phyloP scores from a whole-genome alignment of 352 stramenopile genomes.

The Globisporangium spiculum region DNA sequence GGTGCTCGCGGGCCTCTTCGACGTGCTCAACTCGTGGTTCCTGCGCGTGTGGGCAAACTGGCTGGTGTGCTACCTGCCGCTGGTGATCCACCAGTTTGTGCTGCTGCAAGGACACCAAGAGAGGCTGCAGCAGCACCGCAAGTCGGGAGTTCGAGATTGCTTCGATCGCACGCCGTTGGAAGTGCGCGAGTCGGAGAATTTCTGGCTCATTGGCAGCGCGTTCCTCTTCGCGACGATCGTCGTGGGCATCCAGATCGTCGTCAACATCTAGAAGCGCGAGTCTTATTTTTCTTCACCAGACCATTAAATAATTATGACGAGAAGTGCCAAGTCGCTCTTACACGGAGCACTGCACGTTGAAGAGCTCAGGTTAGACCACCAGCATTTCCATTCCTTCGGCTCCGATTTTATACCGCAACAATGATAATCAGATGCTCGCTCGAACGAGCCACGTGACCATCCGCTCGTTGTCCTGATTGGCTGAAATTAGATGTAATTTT shows the following conservation, averaged over 20 bases:
- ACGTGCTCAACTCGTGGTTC: slow-evolving; percentile 61
- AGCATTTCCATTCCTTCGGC: neutral
- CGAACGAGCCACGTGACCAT: neutral
- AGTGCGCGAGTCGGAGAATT: slow-evolving; percentile 60
- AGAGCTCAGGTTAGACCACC: neutral
- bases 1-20: slow-evolving; percentile 45
- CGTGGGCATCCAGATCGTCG: slow-evolving; percentile 61
- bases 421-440: neutral
- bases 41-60: slow-evolving; percentile 57
- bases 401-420: neutral
- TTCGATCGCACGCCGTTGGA: slow-evolving; percentile 42
- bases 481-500: neutral
- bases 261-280: slow-evolving; percentile 41
- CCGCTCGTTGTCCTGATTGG: neutral
- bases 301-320: neutral
- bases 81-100: slow-evolving; percentile 21
- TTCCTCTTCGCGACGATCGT: slow-evolving; percentile 61
- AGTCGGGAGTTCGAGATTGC: slow-evolving; percentile 18
- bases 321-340: neutral
- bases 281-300: neutral
- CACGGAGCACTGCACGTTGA: neutral
- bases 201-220: slow-evolving; percentile 44
- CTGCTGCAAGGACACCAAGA: slow-evolving; percentile 15
- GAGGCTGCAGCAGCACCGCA: neutral
- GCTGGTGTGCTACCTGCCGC: slow-evolving; percentile 45